Conservation (phyloP, 73 alveolate genomes). For the Paramecium pentaurelia region DNA sequence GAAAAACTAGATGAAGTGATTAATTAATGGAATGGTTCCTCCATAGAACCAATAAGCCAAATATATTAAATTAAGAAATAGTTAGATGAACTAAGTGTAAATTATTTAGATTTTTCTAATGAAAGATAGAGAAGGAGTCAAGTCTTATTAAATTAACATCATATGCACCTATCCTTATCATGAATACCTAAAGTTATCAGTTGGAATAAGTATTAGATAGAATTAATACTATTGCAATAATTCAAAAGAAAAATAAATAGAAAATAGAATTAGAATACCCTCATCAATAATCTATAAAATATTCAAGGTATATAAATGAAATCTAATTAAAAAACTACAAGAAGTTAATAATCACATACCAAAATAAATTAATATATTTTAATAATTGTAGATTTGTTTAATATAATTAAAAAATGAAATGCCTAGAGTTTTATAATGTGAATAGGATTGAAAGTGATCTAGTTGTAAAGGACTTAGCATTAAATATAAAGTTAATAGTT, state of each 20-base stretch:
- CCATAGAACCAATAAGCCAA: constrained; percentile 6
- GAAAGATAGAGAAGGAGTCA: not conserved
- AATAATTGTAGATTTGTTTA: not conserved
- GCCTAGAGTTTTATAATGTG: not conserved
- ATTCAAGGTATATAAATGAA: not conserved
- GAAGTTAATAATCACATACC: not conserved
- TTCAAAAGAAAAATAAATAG: not conserved
- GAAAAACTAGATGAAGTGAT: constrained; percentile 39
- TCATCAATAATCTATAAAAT: not conserved
- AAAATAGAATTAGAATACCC: not conserved
- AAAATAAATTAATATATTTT: not conserved
- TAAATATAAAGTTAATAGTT: not conserved
- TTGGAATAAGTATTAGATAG: constrained; percentile 8
- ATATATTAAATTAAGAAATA: not conserved
- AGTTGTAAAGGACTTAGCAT: not conserved
- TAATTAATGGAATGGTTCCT: constrained; percentile 8
- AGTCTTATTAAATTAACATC: not conserved
- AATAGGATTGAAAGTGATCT: not conserved
- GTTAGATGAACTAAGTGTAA: not conserved
- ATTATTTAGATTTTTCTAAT: not conserved
- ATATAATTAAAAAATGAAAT: not conserved
- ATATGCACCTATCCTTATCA: constrained; percentile 11
- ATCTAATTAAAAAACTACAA: not conserved
- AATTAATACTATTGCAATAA: not conserved
- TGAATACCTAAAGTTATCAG: not conserved